Percentiles rank a stretch among this genome's conserved stretches.
Evolutionary conservation across 23 red algal species (phyloP).

Genomic region (Gracilaria domingensis): DNA sequence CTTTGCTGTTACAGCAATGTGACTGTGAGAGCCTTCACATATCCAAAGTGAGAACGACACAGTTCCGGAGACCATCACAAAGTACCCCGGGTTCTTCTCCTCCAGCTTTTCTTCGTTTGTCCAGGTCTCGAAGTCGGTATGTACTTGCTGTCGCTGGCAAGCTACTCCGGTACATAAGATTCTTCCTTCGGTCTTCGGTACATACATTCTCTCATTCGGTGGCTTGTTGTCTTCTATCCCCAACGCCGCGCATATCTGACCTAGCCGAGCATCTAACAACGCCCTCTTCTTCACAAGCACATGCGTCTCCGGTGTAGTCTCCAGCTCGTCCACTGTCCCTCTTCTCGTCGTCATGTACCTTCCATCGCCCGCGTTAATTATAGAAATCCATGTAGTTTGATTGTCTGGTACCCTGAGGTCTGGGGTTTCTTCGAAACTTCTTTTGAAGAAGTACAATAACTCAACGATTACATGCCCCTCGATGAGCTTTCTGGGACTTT

Average conservation of each 20-base stretch:
- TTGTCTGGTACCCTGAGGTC: neutral
- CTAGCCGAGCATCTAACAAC: neutral
- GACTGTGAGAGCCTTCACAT: too few species aligned
- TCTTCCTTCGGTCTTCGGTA: conserved; percentile 1
- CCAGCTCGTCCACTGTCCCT: neutral
- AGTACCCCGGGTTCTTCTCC: too few species aligned
- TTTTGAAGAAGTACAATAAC: neutral
- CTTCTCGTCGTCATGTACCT: neutral
- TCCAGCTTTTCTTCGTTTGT: neutral
- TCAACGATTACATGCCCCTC: neutral
- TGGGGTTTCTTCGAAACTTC: neutral
- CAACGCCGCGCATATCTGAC: neutral
- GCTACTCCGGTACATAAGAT: neutral
- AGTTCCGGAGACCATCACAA: too few species aligned
- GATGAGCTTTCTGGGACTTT: neutral
- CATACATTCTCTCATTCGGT: neutral
- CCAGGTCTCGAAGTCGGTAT: conserved; percentile 13
- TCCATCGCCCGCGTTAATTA: neutral
- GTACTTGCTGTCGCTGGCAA: conserved; percentile 1
- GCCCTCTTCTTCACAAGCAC: neutral
- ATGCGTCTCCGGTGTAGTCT: neutral
- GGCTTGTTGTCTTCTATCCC: neutral
- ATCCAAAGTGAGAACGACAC: too few species aligned
- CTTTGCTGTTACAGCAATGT: too few species aligned
- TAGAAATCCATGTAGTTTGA: neutral